Base-by-base conservation (phyloP, 495 filamentous ascomycete species). In the Lasiosphaeria hispida region DNA sequence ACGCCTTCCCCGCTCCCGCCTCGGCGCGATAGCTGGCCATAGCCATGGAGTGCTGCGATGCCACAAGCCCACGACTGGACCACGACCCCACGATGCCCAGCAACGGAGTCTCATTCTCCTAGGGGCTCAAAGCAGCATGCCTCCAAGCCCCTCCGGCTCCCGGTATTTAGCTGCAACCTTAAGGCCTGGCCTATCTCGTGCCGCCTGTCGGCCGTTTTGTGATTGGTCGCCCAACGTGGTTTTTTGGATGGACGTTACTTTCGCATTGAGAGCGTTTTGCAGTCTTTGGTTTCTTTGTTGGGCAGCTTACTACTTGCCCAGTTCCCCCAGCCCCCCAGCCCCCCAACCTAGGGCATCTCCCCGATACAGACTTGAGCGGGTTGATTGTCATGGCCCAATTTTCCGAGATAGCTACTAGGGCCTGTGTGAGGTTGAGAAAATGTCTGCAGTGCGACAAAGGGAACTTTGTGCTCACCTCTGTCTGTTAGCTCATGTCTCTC, bases 121-220 rank as follows among this genome's bases (percentile, higher is more conserved):
- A 18, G 51, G 41, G 51, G 51, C 51, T 53, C 36, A 43, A 53
- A 41, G 39, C 36, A 53, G 51, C 2, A 30, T 30, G 23, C 23
- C 23, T 30, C 23, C 23, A 41, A 41, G 11, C 23, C 14, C 48
- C 37, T 10, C 30, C 35, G 14, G 48, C n/a, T 8, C 14, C 11
- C 42, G 23, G 14, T 13, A 44, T 30, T 35, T 44, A 47, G 41
- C 42, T 52, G 48, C 48, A 52, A 52, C 48, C 48, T 52, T 52
- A 39, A 40, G 49, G 10, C 36, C 49, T 30, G 23, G 23, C 23
- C 23, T 30, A 30, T 30, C 23, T 30, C 23, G 23, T 30, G 23
- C 14, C 36, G 34, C 36, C 4, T 9, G 7, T 48, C 53, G 53
- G 53, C 42, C 43, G 39, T 56, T 47, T 56, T 56, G 14, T 38